Evolutionary conservation across 345 rosid species (phyloP), one percentile per base, ranked within the genome.

Genomic region (Rhodomyrtus tomentosa): DNA sequence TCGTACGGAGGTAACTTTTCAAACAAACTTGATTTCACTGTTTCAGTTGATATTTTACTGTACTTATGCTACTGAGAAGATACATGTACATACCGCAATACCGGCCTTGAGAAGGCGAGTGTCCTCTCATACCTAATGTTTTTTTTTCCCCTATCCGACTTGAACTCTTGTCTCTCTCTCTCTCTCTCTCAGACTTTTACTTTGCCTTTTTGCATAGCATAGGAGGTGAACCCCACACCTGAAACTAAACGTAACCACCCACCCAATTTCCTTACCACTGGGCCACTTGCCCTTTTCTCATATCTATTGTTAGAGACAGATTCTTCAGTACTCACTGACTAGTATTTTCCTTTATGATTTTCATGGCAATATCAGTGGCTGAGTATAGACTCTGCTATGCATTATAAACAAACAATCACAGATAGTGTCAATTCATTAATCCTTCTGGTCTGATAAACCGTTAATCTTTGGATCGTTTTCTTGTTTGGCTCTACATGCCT

Each of bases 1-100:
- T 88, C 90, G 99, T 82, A 96, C 98, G 5, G 98, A 96, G 95
- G 98, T 94, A 79, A 81, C 29, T 58, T 84, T 83, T 55, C n/a
- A 68, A 32, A 68, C 3, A 32, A 6, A 68, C 81, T 58, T 24
- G 27, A 40, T 83, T 24, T 55, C 40, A 8, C 58, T 16, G 79
- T 58, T 36, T 58, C 48, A 24, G 22, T 82, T 50, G 7, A 20
- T 48, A 82, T 3, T n/a, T 21, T 38, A 40, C 62, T 42, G 29
- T 3, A 36, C 52, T 52, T 18, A n/a, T 45, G 22, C 21, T 22
- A 25, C 74, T 38, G 40, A 55, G 40, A 27, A 22, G 62, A 82
- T 24, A 56, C 22, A 16, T 51, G 13, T 51, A 13, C 22, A 50
- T 81, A 36, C 25, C 52, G 82, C 79, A 27, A 68, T 68, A 7